phyloP scores from a whole-genome alignment of 176 grass and related monocot genomes.

The Typha latifolia region DNA sequence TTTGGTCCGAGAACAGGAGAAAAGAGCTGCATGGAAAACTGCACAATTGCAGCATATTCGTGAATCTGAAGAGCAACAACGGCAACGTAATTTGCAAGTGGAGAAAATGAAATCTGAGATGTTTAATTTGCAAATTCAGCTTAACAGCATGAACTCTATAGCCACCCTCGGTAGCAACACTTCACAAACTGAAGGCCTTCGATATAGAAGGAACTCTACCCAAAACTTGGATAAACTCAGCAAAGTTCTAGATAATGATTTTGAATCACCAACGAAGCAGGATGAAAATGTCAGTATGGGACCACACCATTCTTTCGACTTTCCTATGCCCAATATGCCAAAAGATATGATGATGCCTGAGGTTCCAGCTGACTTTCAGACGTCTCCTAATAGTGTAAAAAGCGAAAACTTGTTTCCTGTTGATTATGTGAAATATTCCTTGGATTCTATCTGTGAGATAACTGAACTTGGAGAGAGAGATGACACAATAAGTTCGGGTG shows the following conservation, averaged over 20 bases:
- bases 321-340: conserved; percentile 40
- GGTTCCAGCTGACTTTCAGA: conserved; percentile 30
- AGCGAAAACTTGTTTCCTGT: conserved; percentile 40
- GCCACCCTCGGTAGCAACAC: conserved; percentile 33
- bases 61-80: conserved; percentile 77
- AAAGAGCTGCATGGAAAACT: conserved; percentile 83
- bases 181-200: conserved; percentile 47
- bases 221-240: conserved; percentile 17
- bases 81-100: conserved; percentile 78
- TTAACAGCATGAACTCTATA: conserved; percentile 69
- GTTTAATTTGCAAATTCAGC: conserved; percentile 90
- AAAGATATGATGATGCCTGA: conserved; percentile 26
- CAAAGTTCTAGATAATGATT: conserved; percentile 23
- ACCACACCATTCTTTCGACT: conserved; percentile 45
- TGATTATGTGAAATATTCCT: conserved; percentile 46
- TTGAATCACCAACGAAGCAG: conserved; percentile 31
- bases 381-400: conserved; percentile 35
- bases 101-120: conserved; percentile 98
- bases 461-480: conserved; percentile 55
- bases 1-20: conserved; percentile 91
- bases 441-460: conserved; percentile 59
- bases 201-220: conserved; percentile 47
- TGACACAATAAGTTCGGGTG: conserved; percentile 28
- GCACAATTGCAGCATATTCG: conserved; percentile 77
- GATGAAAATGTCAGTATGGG: conserved; percentile 38